Conservation (phyloP, 331 rosid genomes). For the Malus hybrid region DNA sequence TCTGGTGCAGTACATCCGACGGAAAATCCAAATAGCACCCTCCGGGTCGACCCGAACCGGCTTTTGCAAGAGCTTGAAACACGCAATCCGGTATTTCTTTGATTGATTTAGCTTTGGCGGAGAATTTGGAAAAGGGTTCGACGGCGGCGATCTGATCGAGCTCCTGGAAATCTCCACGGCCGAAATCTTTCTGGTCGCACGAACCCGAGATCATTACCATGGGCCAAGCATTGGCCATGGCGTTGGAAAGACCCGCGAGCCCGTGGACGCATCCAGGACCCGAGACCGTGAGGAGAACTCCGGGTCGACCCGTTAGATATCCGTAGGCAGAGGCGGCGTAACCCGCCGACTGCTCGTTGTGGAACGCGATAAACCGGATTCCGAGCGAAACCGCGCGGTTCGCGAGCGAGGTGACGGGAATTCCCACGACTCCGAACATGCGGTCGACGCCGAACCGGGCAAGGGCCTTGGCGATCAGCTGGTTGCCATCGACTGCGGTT, state of each 20-base stretch:
- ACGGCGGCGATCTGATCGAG: slow-evolving; percentile 78
- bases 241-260: slow-evolving; percentile 86
- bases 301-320: slow-evolving; percentile 65
- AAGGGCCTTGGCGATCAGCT: slow-evolving; percentile 60
- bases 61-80: slow-evolving; percentile 39
- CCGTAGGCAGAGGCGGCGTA: slow-evolving; percentile 97
- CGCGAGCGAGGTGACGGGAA: slow-evolving; percentile 85
- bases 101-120: slow-evolving; percentile 48
- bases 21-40: slow-evolving; percentile 86
- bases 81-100: slow-evolving; percentile 56
- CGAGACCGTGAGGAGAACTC: slow-evolving; percentile 84
- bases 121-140: slow-evolving; percentile 64
- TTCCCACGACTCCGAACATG: slow-evolving; percentile 98
- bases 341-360: slow-evolving; percentile 95
- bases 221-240: slow-evolving; percentile 79
- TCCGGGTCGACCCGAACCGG: slow-evolving; percentile 66
- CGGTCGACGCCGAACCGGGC: slow-evolving; percentile 53
- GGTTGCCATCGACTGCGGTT: slow-evolving; percentile 50
- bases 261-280: slow-evolving; percentile 99
- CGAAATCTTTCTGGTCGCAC: slow-evolving; percentile 57
- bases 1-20: slow-evolving; percentile 72
- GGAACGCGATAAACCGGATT: slow-evolving; percentile 75
- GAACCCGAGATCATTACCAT: slow-evolving; percentile 87
- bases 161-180: slow-evolving; percentile 97
- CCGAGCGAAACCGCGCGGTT: slow-evolving; percentile 79